A percentile compares a stretch with the other conserved stretches of the same genome.
phyloP scores from a whole-genome alignment of 2,329 filamentous ascomycete genomes.

The Parafenestella ontariensis region DNA sequence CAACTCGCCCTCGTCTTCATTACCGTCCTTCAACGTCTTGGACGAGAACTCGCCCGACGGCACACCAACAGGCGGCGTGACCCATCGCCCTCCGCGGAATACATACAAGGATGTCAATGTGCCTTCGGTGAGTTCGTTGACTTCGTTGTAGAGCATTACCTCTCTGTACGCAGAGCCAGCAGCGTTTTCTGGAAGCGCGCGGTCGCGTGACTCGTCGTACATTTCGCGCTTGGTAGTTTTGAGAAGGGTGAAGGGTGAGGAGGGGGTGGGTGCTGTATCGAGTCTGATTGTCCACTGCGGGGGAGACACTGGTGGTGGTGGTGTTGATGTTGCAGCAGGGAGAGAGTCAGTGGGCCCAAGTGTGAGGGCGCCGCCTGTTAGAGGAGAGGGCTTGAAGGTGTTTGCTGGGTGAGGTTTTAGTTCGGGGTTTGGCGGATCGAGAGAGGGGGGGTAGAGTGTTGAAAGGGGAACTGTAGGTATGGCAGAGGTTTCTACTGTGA shows the following conservation, averaged over 20 bases:
- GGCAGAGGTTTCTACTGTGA: conserved; percentile 49
- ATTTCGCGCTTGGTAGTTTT: conserved; percentile 80
- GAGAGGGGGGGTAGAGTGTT: conserved; percentile 64
- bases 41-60: conserved; percentile 34
- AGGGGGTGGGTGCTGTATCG: conserved; percentile 59
- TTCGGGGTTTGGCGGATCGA: conserved; percentile 56
- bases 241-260: conserved; percentile 75
- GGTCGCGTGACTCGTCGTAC: conserved; percentile 73
- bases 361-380: conserved; percentile 45
- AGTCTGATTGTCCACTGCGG: conserved; percentile 59
- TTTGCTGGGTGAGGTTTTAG: conserved; percentile 28
- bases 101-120: conserved; percentile 85
- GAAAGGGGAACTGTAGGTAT: conserved; percentile 54
- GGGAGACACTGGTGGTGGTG: conserved; percentile 15
- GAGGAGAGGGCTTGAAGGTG: conserved; percentile 40
- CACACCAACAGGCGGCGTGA: conserved; percentile 70
- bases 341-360: conserved; percentile 41
- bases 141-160: conserved; percentile 74
- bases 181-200: conserved; percentile 60
- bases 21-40: conserved; percentile 20
- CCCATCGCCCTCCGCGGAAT: conserved; percentile 74
- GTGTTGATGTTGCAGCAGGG: conserved; percentile 26
- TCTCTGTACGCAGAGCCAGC: conserved; percentile 59
- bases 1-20: conserved; percentile 44
- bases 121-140: conserved; percentile 80